Evolutionary conservation across 306 rosid genomes (phyloP), one percentile per base, ranked within the genome.

Genomic region (Hylodesmum podocarpum): DNA sequence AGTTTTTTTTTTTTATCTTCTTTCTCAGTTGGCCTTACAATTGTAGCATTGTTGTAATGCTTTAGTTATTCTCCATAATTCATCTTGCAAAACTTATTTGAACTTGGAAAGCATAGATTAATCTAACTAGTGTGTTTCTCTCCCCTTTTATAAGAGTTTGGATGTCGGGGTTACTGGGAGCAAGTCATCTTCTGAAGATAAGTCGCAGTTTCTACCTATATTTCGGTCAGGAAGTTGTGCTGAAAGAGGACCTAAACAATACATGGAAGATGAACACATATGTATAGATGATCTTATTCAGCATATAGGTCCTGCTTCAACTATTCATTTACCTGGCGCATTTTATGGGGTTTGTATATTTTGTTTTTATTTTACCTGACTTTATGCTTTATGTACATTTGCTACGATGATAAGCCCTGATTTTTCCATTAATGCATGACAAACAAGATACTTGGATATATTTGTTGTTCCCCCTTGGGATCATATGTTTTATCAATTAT

Each of bases 161-260:
- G 96, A 92, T 46, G 77, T 67, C 29, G 88, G 71, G 71, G 71
- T 80, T 59, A 78, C 87, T 63, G 89, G 77, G 31, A 82, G 81
- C 16, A 87, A 80, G 43, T 89, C 88, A 22, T 84, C 87, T 71
- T 70, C 87, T 36, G 86, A 85, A 63, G 95, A 86, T 40, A 84
- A 84, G 70, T 24, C 85, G 18, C 90, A 69, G 41, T 89, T 78
- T 83, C 51, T 84, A 49, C 97, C 97, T 6, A 80, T 86, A 55
- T 88, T 83, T 58, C 87, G 93, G 61, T 92, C 95, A n/a, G 97
- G 95, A 76, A 88, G 97, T 80, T 92, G 97, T 79, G 88, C 93
- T 76, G 97, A 89, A 82, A 92, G 72, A 77, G 97, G 97, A 58
- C 95, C 93, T 34, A 92, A 89, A 85, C 95, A 89, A 80, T 85